Evolutionary conservation across 2,329 filamentous ascomycete species (phyloP).

Genomic region (Colletotrichum brevisporum): DNA sequence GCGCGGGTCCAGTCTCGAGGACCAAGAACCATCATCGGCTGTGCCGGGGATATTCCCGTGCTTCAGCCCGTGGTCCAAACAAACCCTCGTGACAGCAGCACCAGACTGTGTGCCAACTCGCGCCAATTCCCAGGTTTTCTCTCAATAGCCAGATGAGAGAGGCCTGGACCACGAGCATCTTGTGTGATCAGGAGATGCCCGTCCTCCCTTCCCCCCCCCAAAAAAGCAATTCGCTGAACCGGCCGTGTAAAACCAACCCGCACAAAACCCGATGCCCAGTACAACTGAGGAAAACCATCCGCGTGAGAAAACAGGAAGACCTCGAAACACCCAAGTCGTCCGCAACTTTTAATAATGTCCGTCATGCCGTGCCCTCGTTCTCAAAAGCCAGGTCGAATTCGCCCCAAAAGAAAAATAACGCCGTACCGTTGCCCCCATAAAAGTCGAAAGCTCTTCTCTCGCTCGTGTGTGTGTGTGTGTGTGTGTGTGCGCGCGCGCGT

Average conservation of each 20-base stretch:
- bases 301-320: neutral
- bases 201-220: neutral
- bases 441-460: constrained; percentile 7
- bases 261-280: constrained; percentile 3
- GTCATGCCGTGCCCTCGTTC: constrained; percentile 13
- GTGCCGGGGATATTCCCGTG: too few relatives aligned
- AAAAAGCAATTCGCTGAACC: neutral
- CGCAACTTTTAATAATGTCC: constrained; percentile 26
- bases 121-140: neutral
- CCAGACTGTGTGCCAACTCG: neutral
- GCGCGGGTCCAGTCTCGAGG: too few relatives aligned
- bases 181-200: neutral
- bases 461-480: too few relatives aligned
- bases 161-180: constrained; percentile 1
- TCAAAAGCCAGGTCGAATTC: constrained; percentile 6
- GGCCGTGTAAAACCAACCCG: neutral
- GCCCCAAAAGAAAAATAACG: constrained; percentile 14
- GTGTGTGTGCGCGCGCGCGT: too few relatives aligned
- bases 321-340: constrained; percentile 20
- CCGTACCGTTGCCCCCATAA: constrained; percentile 27
- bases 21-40: too few relatives aligned
- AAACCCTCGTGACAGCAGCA: neutral
- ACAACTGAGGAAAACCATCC: neutral
- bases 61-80: too few relatives aligned
- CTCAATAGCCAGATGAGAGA: constrained; percentile 15